Base-by-base conservation (phyloP, 345 rosid species). In the Populus pruinosa region DNA sequence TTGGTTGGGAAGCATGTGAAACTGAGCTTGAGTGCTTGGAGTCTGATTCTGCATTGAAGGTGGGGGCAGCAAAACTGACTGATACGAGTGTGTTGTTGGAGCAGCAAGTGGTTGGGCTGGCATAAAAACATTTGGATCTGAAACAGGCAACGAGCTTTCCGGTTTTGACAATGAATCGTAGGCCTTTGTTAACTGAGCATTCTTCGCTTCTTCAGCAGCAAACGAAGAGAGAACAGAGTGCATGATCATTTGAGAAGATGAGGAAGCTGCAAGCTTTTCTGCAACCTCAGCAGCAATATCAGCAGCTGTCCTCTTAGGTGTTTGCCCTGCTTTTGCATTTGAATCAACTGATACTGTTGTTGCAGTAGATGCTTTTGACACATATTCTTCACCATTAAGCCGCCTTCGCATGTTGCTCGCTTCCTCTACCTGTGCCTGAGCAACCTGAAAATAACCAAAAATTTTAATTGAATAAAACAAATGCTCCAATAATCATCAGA, bases 211-310 rank as follows among this genome's bases (percentile, higher is more conserved):
- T 87, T 93, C 91, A 9, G 98, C 99, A 17, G 99, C 98, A 74
- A 96, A 92, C 27, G 98, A 82, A 18, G 97, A 96, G 38, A 96
- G 88, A 74, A 92, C 95, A 35, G 97, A 91, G 38, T 88, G 97
- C 99, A 92, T 93, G 69, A 96, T 96, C 89, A 96, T 77, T 67
- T 92, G 96, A 41, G 99, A 93, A 49, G 97, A 93, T 83, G 89
- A 90, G 2, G 98, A 96, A 43, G 99, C 92, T 38, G 97, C 80
- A 66, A 92, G 94, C 85, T 88, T 90, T 83, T 92, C 98, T 47
- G 97, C 96, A 80, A 96, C 96, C 93, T 93, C 94, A 0, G 98
- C 99, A 79, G 98, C 99, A 79, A 96, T 88, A 70, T 90, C 89
- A 64, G 99, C 97, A 77, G 98, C 90, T 0, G 91, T 91, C 83